A percentile compares a stretch with the other conserved stretches of the same genome.
phyloP scores from a whole-genome alignment of 2,329 filamentous ascomycete species.

The Thielaviopsis euricoi region DNA sequence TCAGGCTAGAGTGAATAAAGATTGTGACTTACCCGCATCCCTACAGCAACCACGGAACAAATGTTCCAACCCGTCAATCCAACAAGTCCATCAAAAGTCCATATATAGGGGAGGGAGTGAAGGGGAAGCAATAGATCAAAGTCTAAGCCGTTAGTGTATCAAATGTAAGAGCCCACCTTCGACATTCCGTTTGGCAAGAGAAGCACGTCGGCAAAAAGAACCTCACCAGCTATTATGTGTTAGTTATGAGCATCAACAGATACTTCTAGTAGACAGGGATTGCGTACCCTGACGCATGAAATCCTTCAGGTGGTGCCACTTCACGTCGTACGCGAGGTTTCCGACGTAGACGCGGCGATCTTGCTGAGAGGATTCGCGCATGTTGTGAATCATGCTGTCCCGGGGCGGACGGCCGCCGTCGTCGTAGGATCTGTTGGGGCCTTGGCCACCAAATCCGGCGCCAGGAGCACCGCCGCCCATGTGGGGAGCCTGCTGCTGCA shows the following conservation, averaged over 20 bases:
- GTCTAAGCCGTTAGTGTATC: conserved; percentile 32
- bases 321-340: conserved; percentile 98
- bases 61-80: conserved; percentile 92
- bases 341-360: conserved; percentile 99
- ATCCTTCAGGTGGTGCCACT: conserved; percentile 99
- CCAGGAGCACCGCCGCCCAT: conserved; percentile 54
- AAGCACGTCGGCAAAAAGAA: conserved; percentile 98
- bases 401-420: conserved; percentile 68
- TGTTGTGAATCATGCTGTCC: conserved; percentile 90
- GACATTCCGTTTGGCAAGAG: conserved; percentile 99
- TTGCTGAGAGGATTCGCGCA: conserved; percentile 90
- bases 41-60: conserved; percentile 81
- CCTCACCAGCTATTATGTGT: conserved; percentile 66
- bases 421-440: conserved; percentile 61
- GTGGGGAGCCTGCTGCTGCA: conserved; percentile 49
- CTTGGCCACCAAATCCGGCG: conserved; percentile 41
- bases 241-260: not conserved
- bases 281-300: conserved; percentile 97
- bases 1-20: conserved; percentile 1
- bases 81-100: conserved; percentile 65
- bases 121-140: conserved; percentile 39
- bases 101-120: conserved; percentile 43
- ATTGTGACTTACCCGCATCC: conserved; percentile 82
- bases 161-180: conserved; percentile 97
- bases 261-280: not conserved